These are phyloP conservation scores for Phytopythium montanum DNA, from an alignment of 352 stramenopile genomes.

Conservation along the genomic window DNA sequence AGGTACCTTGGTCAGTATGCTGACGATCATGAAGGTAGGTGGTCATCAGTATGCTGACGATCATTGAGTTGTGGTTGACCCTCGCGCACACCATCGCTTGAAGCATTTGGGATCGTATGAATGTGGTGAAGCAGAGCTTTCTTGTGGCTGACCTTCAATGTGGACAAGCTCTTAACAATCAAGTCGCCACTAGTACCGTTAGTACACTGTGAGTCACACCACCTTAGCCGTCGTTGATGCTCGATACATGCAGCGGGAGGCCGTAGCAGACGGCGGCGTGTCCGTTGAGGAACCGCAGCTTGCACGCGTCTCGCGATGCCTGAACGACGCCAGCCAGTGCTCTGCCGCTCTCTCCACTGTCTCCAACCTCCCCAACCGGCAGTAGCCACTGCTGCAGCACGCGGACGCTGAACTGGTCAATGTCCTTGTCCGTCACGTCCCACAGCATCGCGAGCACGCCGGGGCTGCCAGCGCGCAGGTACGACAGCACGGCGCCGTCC, in stretches of 20 bases:
- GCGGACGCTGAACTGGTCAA: constrained; percentile 89
- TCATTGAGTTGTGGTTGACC: no score
- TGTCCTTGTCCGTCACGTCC: constrained; percentile 99
- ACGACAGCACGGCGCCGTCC: constrained; percentile 92
- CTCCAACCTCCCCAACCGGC: constrained; percentile 34
- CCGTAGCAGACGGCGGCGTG: constrained; percentile 95
- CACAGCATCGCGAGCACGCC: constrained; percentile 98
- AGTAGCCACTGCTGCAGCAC: constrained; percentile 71
- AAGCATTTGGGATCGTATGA: no score
- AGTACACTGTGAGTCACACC: neutral
- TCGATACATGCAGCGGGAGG: constrained; percentile 63
- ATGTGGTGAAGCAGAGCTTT: no score
- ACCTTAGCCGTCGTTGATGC: neutral
- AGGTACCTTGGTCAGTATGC: no score
- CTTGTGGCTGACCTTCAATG: no score
- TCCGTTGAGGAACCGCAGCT: constrained; percentile 94
- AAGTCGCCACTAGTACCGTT: neutral
- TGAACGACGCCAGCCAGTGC: constrained; percentile 70
- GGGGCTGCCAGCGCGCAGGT: constrained; percentile 89
- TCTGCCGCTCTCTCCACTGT: neutral
- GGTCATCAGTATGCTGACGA: no score
- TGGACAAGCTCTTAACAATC: neutral
- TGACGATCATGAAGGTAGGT: no score
- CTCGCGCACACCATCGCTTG: no score
- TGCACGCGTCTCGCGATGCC: constrained; percentile 83